Conservation (phyloP, 2,329 filamentous ascomycete genomes). For the Onygena corvina region DNA sequence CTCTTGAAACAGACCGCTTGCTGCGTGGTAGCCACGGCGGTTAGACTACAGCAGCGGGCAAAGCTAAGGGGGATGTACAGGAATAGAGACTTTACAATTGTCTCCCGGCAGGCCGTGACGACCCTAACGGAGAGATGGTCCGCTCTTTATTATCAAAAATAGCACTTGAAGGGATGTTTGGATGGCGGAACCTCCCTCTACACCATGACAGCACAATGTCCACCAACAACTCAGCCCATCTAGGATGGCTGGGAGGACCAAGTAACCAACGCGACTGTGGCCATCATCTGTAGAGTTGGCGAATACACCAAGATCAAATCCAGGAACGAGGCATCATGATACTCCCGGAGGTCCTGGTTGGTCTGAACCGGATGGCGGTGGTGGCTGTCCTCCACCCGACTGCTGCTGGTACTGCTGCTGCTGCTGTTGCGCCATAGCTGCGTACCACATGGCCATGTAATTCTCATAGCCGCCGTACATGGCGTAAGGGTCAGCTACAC, state of each 20-base stretch:
- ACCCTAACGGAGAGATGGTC: background rate
- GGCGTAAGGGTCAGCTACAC: slow-evolving; percentile 57
- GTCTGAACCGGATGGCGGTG: slow-evolving; percentile 19
- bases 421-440: slow-evolving; percentile 49
- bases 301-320: too few species aligned
- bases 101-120: too few species aligned
- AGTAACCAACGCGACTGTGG: too few species aligned
- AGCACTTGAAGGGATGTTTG: background rate
- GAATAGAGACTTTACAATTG: too few species aligned
- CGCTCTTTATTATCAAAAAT: background rate
- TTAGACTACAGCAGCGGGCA: too few species aligned
- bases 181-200: too few species aligned
- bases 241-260: too few species aligned
- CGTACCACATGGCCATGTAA: slow-evolving; percentile 71
- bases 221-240: background rate
- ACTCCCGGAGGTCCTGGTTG: slow-evolving; percentile 19
- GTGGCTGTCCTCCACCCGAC: slow-evolving; percentile 16
- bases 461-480: slow-evolving; percentile 72
- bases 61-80: too few species aligned
- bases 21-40: background rate
- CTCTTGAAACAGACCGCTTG: background rate
- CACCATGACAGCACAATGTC: background rate
- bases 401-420: slow-evolving; percentile 30
- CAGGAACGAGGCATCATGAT: slow-evolving; percentile 12
- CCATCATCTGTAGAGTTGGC: too few species aligned